Evolutionary conservation across 2,329 filamentous ascomycete genomes (phyloP).

Genomic region (Trichoderma oligosporum): DNA sequence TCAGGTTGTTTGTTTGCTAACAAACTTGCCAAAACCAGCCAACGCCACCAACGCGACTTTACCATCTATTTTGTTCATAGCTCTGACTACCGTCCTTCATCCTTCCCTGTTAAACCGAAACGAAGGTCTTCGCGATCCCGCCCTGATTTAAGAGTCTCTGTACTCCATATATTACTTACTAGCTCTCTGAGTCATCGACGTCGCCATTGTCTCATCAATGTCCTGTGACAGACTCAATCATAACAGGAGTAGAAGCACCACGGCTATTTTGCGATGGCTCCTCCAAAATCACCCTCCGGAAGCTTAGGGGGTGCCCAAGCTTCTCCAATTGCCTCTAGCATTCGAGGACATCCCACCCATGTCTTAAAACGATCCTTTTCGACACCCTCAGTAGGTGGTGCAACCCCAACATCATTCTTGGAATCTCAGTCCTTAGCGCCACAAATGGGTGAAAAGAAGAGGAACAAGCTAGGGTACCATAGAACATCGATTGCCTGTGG

Average conservation of each 20-base stretch:
- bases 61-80: conserved; percentile 32
- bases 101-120: conserved; percentile 32
- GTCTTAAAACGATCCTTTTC: conserved; percentile 49
- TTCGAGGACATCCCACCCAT: conserved; percentile 35
- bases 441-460: conserved; percentile 51
- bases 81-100: conserved; percentile 30
- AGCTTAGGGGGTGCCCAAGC: conserved; percentile 32
- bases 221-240: conserved; percentile 39
- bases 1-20: neutral
- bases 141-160: conserved; percentile 22
- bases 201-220: conserved; percentile 48
- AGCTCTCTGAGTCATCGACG: conserved; percentile 7
- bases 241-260: conserved; percentile 41
- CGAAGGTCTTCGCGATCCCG: conserved; percentile 32
- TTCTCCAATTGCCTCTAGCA: conserved; percentile 33
- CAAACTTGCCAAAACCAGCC: conserved; percentile 1
- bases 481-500: conserved; percentile 92
- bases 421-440: conserved; percentile 27
- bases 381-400: conserved; percentile 30
- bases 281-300: conserved; percentile 28
- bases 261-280: conserved; percentile 36
- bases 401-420: conserved; percentile 5
- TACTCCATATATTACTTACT: too few relatives aligned
- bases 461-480: conserved; percentile 94
- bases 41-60: conserved; percentile 13